A percentile compares a stretch with the other conserved stretches of the same genome.
phyloP scores from a whole-genome alignment of 148 eudicot genomes.

The Vaccinium vitisidaea region DNA sequence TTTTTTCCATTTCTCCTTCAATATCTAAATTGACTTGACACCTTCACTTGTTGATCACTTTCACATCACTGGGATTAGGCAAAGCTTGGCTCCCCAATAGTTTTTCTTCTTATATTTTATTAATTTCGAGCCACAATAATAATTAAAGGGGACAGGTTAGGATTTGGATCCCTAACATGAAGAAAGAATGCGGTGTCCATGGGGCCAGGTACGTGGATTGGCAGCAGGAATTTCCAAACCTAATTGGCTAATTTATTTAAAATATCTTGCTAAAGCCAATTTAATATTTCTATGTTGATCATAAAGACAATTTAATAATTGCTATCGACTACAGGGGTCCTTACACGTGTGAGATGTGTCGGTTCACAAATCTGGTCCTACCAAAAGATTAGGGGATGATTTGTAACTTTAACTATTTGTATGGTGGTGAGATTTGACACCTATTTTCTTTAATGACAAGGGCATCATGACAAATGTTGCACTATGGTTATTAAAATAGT shows the following conservation, averaged over 20 bases:
- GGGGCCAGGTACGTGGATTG: background rate
- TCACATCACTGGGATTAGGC: no score
- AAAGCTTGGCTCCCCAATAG: no score
- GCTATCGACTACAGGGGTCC: background rate
- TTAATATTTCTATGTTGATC: no score
- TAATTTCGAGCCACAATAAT: background rate
- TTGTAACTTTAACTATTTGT: background rate
- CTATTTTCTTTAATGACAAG: background rate
- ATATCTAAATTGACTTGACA: no score
- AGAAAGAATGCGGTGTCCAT: background rate
- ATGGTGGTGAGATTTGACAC: background rate
- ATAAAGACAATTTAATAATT: background rate
- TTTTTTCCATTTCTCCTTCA: no score
- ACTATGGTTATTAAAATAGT: background rate
- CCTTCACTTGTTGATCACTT: no score
- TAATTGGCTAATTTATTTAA: no score
- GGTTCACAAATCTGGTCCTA: background rate
- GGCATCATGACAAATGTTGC: background rate
- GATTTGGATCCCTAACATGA: background rate
- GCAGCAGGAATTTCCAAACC: background rate
- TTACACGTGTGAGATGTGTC: background rate
- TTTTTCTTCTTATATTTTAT: no score
- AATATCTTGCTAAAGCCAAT: no score
- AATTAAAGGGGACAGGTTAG: background rate
- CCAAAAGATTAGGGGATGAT: background rate